A percentile compares a stretch with the other conserved stretches of the same genome.
Conservation (phyloP, 2,329 filamentous ascomycete genomes). For the Neofusicoccum ribis region DNA sequence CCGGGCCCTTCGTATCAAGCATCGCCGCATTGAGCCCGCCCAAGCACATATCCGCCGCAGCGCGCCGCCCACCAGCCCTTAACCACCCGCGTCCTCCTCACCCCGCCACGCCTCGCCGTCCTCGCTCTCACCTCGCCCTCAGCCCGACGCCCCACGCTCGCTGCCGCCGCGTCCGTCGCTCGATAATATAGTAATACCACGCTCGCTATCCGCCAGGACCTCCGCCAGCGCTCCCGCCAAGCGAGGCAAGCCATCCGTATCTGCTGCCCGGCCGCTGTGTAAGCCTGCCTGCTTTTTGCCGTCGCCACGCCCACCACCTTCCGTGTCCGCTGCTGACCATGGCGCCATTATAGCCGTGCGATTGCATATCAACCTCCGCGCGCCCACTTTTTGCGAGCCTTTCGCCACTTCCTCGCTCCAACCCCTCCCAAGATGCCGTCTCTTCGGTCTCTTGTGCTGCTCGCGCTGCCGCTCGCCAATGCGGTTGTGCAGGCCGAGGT, state of each 20-base stretch:
- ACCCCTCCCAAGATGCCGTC: slow-evolving; percentile 21
- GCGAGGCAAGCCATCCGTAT: slow-evolving; percentile 1
- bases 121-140: background rate
- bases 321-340: background rate
- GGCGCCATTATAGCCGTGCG: slow-evolving; percentile 6
- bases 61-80: background rate
- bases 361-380: background rate
- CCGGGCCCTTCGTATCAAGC: slow-evolving; percentile 3
- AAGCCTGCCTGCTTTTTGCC: background rate
- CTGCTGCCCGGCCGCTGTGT: background rate
- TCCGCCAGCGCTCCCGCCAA: background rate
- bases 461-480: slow-evolving; percentile 35
- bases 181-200: background rate
- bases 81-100: background rate
- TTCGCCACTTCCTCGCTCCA: background rate
- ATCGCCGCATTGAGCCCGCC: slow-evolving; percentile 4
- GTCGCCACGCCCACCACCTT: background rate
- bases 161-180: background rate
- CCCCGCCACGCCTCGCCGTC: background rate
- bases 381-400: background rate
- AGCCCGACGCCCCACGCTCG: background rate
- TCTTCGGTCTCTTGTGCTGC: slow-evolving; percentile 30
- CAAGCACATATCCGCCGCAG: background rate
- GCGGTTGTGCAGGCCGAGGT: slow-evolving; percentile 27
- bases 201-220: background rate